Evolutionary conservation across 2,329 filamentous ascomycete genomes (phyloP).

Genomic region (Cladosporium sp.): DNA sequence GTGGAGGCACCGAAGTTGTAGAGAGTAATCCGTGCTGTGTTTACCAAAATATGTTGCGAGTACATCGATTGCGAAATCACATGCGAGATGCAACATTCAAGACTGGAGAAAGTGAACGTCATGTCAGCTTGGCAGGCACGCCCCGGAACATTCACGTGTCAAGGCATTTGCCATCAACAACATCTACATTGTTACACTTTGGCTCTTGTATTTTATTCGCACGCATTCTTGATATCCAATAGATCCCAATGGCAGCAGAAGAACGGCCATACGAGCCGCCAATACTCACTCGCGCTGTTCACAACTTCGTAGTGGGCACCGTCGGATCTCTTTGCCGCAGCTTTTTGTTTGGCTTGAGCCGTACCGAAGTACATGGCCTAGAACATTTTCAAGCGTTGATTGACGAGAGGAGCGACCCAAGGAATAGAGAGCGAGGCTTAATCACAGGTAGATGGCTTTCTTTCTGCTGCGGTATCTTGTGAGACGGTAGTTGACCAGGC

Average conservation of each 20-base stretch:
- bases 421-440: conserved; percentile 70
- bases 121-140: conserved; percentile 19
- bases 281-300: conserved; percentile 70
- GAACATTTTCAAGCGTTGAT: conserved; percentile 73
- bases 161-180: conserved; percentile 6
- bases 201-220: not conserved
- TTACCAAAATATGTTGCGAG: not conserved
- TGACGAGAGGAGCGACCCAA: conserved; percentile 68
- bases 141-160: not conserved
- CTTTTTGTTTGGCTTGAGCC: conserved; percentile 75
- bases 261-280: conserved; percentile 56
- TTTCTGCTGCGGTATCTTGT: not conserved
- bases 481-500: conserved; percentile 15
- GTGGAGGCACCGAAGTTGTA: not conserved
- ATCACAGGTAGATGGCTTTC: conserved; percentile 59
- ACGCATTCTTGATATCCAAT: not conserved
- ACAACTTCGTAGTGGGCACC: conserved; percentile 71
- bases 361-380: conserved; percentile 73
- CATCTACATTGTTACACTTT: not conserved
- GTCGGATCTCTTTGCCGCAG: conserved; percentile 69
- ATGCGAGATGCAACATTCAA: not conserved
- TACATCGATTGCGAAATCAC: not conserved
- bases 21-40: not conserved
- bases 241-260: conserved; percentile 30
- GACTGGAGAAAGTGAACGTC: conserved; percentile 14